A percentile compares a stretch with the other conserved stretches of the same genome.
Evolutionary conservation across 257 asterid species (phyloP).

Genomic region (Jacaranda mimosifolia): DNA sequence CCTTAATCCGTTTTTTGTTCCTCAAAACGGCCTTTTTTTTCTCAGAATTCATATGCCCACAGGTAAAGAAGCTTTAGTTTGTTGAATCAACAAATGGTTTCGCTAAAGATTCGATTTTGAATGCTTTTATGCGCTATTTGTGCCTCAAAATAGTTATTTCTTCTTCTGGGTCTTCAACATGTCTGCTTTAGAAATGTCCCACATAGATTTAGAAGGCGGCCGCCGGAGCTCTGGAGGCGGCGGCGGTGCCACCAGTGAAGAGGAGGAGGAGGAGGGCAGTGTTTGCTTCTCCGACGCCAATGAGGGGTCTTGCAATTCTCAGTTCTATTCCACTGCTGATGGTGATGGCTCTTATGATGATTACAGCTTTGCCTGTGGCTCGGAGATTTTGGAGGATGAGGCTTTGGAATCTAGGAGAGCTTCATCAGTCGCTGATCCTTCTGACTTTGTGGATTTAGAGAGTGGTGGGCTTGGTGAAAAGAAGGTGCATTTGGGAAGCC

Average conservation of each 20-base stretch:
- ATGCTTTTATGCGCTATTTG: slow-evolving; percentile 29
- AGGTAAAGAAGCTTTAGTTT: not conserved
- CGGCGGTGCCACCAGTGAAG: slow-evolving; percentile 38
- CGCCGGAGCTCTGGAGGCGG: slow-evolving; percentile 46
- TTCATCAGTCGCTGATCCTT: slow-evolving; percentile 52
- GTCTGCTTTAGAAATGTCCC: slow-evolving; percentile 53
- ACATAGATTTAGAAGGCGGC: slow-evolving; percentile 78
- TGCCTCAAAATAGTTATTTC: slow-evolving; percentile 2
- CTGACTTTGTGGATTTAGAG: slow-evolving; percentile 57
- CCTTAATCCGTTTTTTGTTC: slow-evolving; percentile 12
- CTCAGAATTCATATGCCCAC: slow-evolving; percentile 2
- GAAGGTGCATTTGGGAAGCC: slow-evolving; percentile 44
- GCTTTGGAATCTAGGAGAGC: slow-evolving; percentile 51
- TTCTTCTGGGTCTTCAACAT: slow-evolving; percentile 48
- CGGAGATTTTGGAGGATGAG: slow-evolving; percentile 57
- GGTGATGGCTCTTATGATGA: slow-evolving; percentile 77
- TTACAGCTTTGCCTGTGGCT: slow-evolving; percentile 47
- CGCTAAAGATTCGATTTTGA: slow-evolving; percentile 45
- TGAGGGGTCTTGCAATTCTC: slow-evolving; percentile 77
- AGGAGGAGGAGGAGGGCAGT: slow-evolving; percentile 63
- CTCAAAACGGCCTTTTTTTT: not conserved
- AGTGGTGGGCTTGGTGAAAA: slow-evolving; percentile 43
- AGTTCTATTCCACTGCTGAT: slow-evolving; percentile 81
- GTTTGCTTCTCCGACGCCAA: slow-evolving; percentile 81
- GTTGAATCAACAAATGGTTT: slow-evolving; percentile 26